Evolutionary conservation across 2,329 filamentous ascomycete genomes (phyloP), one percentile per base, ranked within the genome.

Genomic region (Alternaria infectoria): DNA sequence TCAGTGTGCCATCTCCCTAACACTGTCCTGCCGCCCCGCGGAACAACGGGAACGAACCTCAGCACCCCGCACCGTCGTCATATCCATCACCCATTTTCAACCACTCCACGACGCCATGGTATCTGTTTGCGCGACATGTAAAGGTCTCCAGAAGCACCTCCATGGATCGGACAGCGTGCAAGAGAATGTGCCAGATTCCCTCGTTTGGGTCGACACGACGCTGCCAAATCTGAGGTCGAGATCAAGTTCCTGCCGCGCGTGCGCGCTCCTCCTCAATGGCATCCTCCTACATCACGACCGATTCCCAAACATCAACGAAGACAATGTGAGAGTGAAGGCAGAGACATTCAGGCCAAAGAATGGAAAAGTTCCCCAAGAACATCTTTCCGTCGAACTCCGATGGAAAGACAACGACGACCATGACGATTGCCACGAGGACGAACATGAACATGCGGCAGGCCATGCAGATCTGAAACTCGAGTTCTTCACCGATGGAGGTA

Each of bases 401-500:
- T 79, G 77, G 76, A 69, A 69, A 28, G 61, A 68, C 15, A 62
- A 45, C 30, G 66, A 68, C 21, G 59, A 68, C 13, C 61, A 61
- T 28, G 63, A 71, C 49, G 70, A 71, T 12, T 62, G 56, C 52
- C 70, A 68, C 45, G 64, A 65, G 28, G 65, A 73, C 40, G 68
- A 70, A 50, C 68, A 70, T 25, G 70, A 70, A 19, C 68, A 69
- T 47, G 59, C 69, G 3, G 43, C 66, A 21, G 68, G 68, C 45
- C 75, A 75, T 65, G 74, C 77, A 46, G 76, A 79, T 54, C 68
- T 79, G 50, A 79, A 77, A 44, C 67, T 79, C 1, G 77, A 79
- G 54, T 76, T 77, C 59, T 79, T 75, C 49, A 77, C 76, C 60
- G 76, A 78, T 61, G 67, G 70, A 75, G 74, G 77, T 78, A 76